phyloP scores from a whole-genome alignment of 805 yeast species.

The Metschnikowia matae region DNA sequence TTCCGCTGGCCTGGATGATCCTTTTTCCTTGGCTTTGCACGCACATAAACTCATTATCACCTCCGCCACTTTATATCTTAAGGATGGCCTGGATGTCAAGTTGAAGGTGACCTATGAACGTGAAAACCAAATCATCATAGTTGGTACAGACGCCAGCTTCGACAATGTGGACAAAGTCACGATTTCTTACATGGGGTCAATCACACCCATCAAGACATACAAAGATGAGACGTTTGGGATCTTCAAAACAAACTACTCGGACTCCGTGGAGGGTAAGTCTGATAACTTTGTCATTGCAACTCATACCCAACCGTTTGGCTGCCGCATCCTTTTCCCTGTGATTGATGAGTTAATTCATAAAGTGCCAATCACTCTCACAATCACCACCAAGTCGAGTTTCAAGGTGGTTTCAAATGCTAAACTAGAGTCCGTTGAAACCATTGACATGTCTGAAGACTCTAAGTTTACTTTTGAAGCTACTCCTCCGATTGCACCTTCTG shows the following conservation, averaged over 20 bases:
- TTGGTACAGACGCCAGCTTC: conserved; percentile 20
- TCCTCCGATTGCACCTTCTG: conserved; percentile 57
- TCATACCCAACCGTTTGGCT: conserved; percentile 67
- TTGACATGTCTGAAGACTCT: conserved; percentile 23
- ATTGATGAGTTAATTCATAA: conserved; percentile 61
- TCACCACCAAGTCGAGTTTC: conserved; percentile 44
- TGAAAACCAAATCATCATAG: conserved; percentile 31
- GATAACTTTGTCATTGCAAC: conserved; percentile 58
- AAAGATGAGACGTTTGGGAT: conserved; percentile 60
- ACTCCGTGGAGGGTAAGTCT: conserved; percentile 44
- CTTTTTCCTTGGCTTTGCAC: conserved; percentile 31
- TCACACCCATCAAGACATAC: conserved; percentile 48
- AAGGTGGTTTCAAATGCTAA: conserved; percentile 51
- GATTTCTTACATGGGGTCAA: conserved; percentile 48
- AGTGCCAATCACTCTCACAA: conserved; percentile 45
- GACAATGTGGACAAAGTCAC: conserved; percentile 9
- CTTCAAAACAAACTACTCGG: conserved; percentile 62
- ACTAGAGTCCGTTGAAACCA: conserved; percentile 18
- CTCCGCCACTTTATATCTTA: conserved; percentile 21
- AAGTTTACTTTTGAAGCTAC: conserved; percentile 46
- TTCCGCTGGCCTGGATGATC: conserved; percentile 6
- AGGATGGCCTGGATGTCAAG: conserved; percentile 10
- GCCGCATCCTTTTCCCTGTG: conserved; percentile 63
- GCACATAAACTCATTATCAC: conserved; percentile 40
- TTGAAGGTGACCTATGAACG: conserved; percentile 39